Base-by-base conservation (phyloP, 2,329 filamentous ascomycete species). In the Botrytis cinerea region DNA sequence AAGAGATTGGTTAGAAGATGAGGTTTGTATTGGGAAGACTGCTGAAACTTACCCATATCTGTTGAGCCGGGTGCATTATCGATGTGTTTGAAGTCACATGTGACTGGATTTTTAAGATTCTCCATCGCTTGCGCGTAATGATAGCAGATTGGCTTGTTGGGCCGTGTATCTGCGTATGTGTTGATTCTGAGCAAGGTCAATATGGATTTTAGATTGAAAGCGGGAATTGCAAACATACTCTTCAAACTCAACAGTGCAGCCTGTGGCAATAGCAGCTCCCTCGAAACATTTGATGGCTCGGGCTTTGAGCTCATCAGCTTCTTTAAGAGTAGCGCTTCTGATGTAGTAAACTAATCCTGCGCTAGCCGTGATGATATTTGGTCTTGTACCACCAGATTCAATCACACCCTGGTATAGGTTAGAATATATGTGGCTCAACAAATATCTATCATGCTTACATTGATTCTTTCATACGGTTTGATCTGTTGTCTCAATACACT, bases 1-100 rank as follows among this genome's bases (percentile, higher is more conserved):
- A 81, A 1, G 75, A 74, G 89, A 86, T 78, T 90, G 85, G 22
- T 84, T 83, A 77, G 90, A 90, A 69, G 9, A 70, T 66, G 38
- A 82, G 81, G 14, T 32, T 28, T 32, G 2, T 18, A 22, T 28
- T 57, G 6, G 22, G 8, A 4, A 28, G 25, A n/a, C 10, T 7
- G 28, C 35, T 8, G 32, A 6, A 8, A 75, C 77, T 9, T 78
- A 81, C 82, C 82, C 54, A 76, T 76, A 60, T 79, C 78, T 10
- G 78, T 78, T 6, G 77, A 78, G 20, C 74, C 75, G 4, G 74
- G 60, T 28, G 73, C 70, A 43, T 73, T 71, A 16, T 75, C 74
- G 35, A 68, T 71, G 20, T 72, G 40, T 40, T 72, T 73, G 32
- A 74, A 73, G 22, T 72, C 70, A 20, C 73, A 74, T 22, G 62